Evolutionary conservation across 495 filamentous ascomycete genomes (phyloP).

Genomic region (Acidomyces sp.): DNA sequence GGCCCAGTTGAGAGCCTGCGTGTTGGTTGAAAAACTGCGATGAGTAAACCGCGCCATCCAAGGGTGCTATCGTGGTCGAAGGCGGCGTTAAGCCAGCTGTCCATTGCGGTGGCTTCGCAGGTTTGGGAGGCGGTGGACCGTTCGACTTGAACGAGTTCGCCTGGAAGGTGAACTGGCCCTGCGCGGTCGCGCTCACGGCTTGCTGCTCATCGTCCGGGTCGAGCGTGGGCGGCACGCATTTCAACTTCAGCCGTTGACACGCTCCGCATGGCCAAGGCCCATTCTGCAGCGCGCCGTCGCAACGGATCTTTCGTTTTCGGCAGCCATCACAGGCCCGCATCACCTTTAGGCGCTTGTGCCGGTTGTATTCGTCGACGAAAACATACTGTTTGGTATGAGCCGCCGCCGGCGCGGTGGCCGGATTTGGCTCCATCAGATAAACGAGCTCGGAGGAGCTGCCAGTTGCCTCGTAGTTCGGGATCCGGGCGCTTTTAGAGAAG

Average conservation of each 20-base stretch:
- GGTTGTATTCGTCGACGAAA: constrained; percentile 98
- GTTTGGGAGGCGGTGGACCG: neutral
- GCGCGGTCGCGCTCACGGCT: neutral
- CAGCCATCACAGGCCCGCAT: constrained; percentile 99
- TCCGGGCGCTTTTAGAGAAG: neutral
- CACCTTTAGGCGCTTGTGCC: constrained; percentile 94
- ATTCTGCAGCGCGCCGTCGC: constrained; percentile 95
- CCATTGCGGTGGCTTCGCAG: neutral
- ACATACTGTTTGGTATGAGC: constrained; percentile 82
- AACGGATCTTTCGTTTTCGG: constrained; percentile 82
- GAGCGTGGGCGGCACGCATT: constrained; percentile 83
- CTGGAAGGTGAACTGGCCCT: constrained; percentile 9
- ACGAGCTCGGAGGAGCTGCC: neutral
- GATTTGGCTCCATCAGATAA: constrained; percentile 8
- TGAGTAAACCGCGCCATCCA: neutral
- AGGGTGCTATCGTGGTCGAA: neutral
- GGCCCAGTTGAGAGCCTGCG: constrained; percentile 1
- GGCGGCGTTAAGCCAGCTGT: neutral
- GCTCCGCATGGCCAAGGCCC: constrained; percentile 88
- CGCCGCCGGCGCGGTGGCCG: constrained; percentile 39
- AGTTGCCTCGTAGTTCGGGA: neutral
- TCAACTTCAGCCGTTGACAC: constrained; percentile 80
- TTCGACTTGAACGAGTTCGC: neutral
- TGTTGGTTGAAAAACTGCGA: constrained; percentile 2
- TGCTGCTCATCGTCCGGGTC: constrained; percentile 60